Conservation (phyloP, 768 basidiomycete species). For the Leccinum ochraceum region DNA sequence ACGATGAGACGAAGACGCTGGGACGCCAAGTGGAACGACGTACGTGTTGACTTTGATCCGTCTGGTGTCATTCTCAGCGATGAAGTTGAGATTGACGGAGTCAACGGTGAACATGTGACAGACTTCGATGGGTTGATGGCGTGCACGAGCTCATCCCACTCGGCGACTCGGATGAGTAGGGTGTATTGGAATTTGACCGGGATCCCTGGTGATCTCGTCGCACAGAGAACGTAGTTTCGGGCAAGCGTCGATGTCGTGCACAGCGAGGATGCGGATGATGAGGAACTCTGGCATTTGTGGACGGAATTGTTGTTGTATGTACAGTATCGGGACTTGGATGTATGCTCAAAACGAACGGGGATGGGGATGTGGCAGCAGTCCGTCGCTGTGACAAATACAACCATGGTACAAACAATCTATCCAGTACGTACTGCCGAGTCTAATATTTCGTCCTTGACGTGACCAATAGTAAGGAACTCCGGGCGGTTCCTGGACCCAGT, state of each 20-base stretch:
- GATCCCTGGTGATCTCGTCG: slow-evolving; percentile 43
- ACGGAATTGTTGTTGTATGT: not conserved
- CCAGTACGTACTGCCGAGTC: too few relatives aligned
- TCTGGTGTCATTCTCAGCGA: slow-evolving; percentile 67
- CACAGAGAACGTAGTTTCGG: slow-evolving; percentile 42
- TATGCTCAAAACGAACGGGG: slow-evolving; percentile 57
- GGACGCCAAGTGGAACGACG: slow-evolving; percentile 41
- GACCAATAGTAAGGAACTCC: too few relatives aligned
- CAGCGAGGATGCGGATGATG: slow-evolving; percentile 30
- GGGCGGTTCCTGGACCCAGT: too few relatives aligned
- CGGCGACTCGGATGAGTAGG: slow-evolving; percentile 64
- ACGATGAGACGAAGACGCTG: not conserved
- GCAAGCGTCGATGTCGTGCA: slow-evolving; percentile 22
- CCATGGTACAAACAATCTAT: too few relatives aligned
- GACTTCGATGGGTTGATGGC: slow-evolving; percentile 50
- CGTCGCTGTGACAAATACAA: slow-evolving; percentile 47
- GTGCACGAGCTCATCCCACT: slow-evolving; percentile 74
- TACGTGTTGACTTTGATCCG: slow-evolving; percentile 95
- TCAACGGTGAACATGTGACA: slow-evolving; percentile 49
- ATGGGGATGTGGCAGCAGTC: slow-evolving; percentile 72
- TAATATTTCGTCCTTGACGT: too few relatives aligned
- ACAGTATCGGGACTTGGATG: slow-evolving; percentile 45
- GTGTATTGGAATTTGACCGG: slow-evolving; percentile 58
- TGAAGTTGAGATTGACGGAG: slow-evolving; percentile 74
- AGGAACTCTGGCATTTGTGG: slow-evolving; percentile 23